These are phyloP conservation scores for Talaromyces wortmannii DNA, from an alignment of 495 filamentous ascomycete genomes.

Conservation along the genomic window DNA sequence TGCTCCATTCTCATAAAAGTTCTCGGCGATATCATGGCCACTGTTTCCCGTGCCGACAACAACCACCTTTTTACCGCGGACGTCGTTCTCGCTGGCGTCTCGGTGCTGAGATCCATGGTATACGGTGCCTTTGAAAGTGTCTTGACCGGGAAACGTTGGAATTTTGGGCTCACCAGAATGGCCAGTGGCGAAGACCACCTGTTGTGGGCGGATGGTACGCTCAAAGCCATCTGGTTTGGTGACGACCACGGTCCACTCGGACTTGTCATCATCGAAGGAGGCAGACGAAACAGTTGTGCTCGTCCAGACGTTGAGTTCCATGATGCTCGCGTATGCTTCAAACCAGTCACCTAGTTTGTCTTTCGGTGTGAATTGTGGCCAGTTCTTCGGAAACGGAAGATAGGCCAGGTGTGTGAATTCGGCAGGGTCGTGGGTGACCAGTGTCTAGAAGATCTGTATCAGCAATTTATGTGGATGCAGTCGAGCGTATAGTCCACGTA, in stretches of 20 bases:
- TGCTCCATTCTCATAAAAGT: slow-evolving; percentile 68
- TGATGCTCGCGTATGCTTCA: slow-evolving; percentile 60
- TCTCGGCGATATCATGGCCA: slow-evolving; percentile 78
- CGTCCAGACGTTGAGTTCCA: slow-evolving; percentile 75
- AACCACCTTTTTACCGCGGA: slow-evolving; percentile 60
- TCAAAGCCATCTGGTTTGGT: slow-evolving; percentile 32
- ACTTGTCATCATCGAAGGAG: slow-evolving; percentile 43
- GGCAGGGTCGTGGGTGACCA: slow-evolving; percentile 65
- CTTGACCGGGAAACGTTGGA: slow-evolving; percentile 36
- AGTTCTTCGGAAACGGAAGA: slow-evolving; percentile 59
- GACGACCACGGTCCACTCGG: slow-evolving; percentile 55
- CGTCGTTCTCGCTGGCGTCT: slow-evolving; percentile 25
- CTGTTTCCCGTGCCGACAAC: slow-evolving; percentile 80
- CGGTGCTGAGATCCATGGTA: slow-evolving; percentile 38
- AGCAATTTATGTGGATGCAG: background rate
- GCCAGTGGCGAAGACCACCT: slow-evolving; percentile 44
- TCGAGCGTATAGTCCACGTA: slow-evolving; percentile 4
- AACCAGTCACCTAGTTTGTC: slow-evolving; percentile 77
- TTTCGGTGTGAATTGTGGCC: slow-evolving; percentile 68
- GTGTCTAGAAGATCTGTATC: slow-evolving; percentile 12
- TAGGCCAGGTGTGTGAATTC: slow-evolving; percentile 74
- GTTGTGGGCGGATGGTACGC: slow-evolving; percentile 34
- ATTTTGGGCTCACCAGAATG: slow-evolving; percentile 43
- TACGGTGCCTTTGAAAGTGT: slow-evolving; percentile 37
- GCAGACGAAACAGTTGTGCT: slow-evolving; percentile 43